These are phyloP conservation scores for Eimeria falciformis DNA, from an alignment of 169 alveolate genomes.

Conservation along the genomic window DNA sequence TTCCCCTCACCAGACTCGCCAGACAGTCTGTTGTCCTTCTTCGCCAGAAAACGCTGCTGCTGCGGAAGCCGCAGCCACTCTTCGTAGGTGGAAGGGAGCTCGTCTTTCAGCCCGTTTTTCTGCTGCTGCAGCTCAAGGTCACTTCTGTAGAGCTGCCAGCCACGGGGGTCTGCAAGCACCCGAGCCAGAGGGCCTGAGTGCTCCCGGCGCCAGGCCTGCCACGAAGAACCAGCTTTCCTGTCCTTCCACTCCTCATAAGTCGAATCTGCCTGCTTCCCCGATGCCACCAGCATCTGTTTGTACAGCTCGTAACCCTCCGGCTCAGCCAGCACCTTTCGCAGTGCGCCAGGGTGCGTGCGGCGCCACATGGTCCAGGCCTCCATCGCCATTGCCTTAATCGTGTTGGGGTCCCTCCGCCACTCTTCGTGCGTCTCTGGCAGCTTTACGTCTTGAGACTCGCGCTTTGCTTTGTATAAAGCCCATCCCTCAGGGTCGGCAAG, in stretches of 20 bases:
- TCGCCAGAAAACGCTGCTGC: slow-evolving; percentile 34
- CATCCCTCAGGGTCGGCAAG: slow-evolving; percentile 77
- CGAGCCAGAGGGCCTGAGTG: slow-evolving; percentile 72
- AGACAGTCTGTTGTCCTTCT: slow-evolving; percentile 20
- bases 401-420: slow-evolving; percentile 71
- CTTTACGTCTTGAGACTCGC: slow-evolving; percentile 54
- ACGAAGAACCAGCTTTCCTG: slow-evolving; percentile 27
- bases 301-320: slow-evolving; percentile 71
- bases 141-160: slow-evolving; percentile 73
- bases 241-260: slow-evolving; percentile 68
- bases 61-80: slow-evolving; percentile 70
- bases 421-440: slow-evolving; percentile 71
- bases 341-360: slow-evolving; percentile 60
- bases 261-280: slow-evolving; percentile 63
- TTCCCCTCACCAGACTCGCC: slow-evolving; percentile 15
- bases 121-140: slow-evolving; percentile 62
- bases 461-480: slow-evolving; percentile 65
- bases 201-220: slow-evolving; percentile 75
- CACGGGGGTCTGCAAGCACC: slow-evolving; percentile 62
- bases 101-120: slow-evolving; percentile 53
- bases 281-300: slow-evolving; percentile 54
- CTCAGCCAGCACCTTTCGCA: slow-evolving; percentile 72
- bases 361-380: slow-evolving; percentile 76
- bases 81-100: slow-evolving; percentile 63
- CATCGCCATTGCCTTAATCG: slow-evolving; percentile 69